phyloP scores from a whole-genome alignment of 306 rosid genomes.

The Dryas alaskensis region DNA sequence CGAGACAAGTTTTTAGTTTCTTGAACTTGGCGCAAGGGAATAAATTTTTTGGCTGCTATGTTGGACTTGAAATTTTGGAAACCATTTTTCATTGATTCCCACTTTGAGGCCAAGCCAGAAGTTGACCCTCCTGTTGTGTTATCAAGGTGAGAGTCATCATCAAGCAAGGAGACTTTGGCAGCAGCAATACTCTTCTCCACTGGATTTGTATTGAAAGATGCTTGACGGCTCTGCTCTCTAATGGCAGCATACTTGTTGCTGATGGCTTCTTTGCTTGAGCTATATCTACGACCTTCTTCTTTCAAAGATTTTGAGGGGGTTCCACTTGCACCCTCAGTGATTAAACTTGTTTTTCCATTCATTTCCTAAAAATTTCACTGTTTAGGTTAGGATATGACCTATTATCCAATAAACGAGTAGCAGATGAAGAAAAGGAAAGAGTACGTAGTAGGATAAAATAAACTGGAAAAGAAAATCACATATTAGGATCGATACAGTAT shows the following conservation, averaged over 20 bases:
- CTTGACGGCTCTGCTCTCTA: slow-evolving; percentile 62
- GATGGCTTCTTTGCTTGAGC: slow-evolving; percentile 78
- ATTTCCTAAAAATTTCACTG: slow-evolving; percentile 55
- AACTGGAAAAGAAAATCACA: not conserved
- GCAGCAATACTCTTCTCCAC: slow-evolving; percentile 53
- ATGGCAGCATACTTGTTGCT: slow-evolving; percentile 75
- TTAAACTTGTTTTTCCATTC: slow-evolving; percentile 44
- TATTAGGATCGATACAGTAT: not conserved
- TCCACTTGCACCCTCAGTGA: slow-evolving; percentile 37
- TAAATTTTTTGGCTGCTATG: slow-evolving; percentile 52
- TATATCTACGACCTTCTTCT: slow-evolving; percentile 62
- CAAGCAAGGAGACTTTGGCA: slow-evolving; percentile 68
- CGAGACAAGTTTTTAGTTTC: slow-evolving; percentile 45
- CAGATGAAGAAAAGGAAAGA: not conserved
- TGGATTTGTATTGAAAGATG: slow-evolving; percentile 43
- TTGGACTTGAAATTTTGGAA: slow-evolving; percentile 76
- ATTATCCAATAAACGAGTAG: not conserved
- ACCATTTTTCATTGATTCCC: slow-evolving; percentile 78
- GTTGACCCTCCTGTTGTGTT: slow-evolving; percentile 38
- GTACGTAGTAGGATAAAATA: not conserved
- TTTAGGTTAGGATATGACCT: slow-evolving; percentile 11
- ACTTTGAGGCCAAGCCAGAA: slow-evolving; percentile 62
- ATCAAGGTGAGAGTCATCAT: slow-evolving; percentile 32
- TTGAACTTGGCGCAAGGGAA: slow-evolving; percentile 61
- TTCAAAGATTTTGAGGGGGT: slow-evolving; percentile 42